phyloP scores from a whole-genome alignment of 768 basidiomycete genomes.

The Rhodosporidiobolus sp. region DNA sequence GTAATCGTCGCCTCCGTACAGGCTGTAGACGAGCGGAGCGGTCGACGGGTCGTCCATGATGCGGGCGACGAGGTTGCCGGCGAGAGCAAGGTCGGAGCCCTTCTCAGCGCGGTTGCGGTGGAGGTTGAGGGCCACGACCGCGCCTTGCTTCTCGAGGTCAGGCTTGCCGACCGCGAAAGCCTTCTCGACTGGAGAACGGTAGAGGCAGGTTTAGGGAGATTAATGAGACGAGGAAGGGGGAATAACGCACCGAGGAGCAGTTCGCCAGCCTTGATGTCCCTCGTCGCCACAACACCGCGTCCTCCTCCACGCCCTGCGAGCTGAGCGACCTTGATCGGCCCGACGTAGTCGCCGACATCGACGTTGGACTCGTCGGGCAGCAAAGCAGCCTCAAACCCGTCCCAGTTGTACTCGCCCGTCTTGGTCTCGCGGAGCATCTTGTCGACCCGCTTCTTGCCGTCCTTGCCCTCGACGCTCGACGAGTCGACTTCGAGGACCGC shows the following conservation, averaged over 20 bases:
- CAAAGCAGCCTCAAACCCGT: not conserved
- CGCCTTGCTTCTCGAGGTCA: slow-evolving; percentile 52
- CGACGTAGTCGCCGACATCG: slow-evolving; percentile 7
- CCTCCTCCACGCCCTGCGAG: slow-evolving; percentile 1
- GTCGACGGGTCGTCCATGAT: slow-evolving; percentile 1
- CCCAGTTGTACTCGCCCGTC: slow-evolving; percentile 22
- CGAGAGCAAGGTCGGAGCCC: not conserved
- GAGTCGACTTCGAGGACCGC: not conserved
- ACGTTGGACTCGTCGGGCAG: no score
- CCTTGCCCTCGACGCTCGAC: not conserved
- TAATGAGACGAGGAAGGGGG: not conserved
- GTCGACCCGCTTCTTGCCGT: not conserved
- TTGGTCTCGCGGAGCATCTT: not conserved
- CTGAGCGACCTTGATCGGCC: slow-evolving; percentile 4
- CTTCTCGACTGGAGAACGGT: not conserved
- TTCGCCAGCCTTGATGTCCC: slow-evolving; percentile 19
- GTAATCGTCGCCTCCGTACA: not conserved
- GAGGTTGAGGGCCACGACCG: not conserved
- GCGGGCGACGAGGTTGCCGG: slow-evolving; percentile 44
- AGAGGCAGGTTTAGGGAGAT: slow-evolving; percentile 39
- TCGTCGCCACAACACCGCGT: slow-evolving; percentile 23
- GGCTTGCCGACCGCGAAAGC: not conserved
- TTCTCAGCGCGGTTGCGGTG: not conserved
- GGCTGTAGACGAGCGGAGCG: not conserved
- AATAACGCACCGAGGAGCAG: slow-evolving; percentile 17